Base-by-base conservation (phyloP, 345 rosid genomes). In the Boechera stricta region DNA sequence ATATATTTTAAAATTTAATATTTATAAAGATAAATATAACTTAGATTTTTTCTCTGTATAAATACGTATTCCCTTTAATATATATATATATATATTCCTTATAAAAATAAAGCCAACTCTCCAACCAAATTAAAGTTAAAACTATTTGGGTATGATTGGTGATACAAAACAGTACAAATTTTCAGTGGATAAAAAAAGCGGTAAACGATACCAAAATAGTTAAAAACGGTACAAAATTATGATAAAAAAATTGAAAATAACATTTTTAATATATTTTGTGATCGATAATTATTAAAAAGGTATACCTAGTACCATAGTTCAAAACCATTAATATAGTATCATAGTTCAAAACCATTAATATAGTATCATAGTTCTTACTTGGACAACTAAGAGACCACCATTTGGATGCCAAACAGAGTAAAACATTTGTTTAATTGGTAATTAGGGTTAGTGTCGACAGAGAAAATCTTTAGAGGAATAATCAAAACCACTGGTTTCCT, bases 371-470 rank as follows among this genome's bases (percentile, higher is more conserved):
- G 38, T 65, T 36, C 64, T 24, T 65, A 24, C 31, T 66, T 48
- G 48, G 69, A 70, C 66, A 63, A 54, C 41, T 24, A 49, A 69
- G 16, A 76, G 16, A 76, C 13, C 61, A 57, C 61, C 41, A 70
- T 36, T 54, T 77, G 45, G 66, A 77, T 36, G 47, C 64, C 24
- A 53, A 69, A 41, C 16, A 21, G 18, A 10, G 36, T 24, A 13
- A 21, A 53, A 10, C 26, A 52, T 49, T 66, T 55, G 29, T n/a
- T 77, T 64, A 55, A 36, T 54, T 44, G 44, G 31, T 5, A 26
- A 16, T 21, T 64, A 56, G 72, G 70, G 71, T 77, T 70, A 69
- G 61, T 55, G 76, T 77, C 76, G 72, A 77, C 73, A 78, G 16
- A 73, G 29, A 57, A 66, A 13, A 78, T 57, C 63, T 49, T 10